Conservation (phyloP, 108 stramenopile species). For the Schizochytrium sp. region DNA sequence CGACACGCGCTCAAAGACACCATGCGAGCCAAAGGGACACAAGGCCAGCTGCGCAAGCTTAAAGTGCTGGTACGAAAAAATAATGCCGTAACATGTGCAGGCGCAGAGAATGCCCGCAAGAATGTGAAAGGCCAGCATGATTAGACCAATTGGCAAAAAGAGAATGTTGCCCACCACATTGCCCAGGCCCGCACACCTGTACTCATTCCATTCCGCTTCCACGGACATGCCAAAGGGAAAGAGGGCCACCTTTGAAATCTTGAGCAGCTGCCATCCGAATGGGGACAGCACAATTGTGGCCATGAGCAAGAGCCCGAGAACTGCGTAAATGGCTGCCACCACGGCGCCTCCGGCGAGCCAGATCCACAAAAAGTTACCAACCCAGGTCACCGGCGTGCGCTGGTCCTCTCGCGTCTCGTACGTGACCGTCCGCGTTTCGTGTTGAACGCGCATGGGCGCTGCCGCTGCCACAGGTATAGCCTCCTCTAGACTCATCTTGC, state of each 20-base stretch:
- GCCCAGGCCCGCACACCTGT: not conserved
- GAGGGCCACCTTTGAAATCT: not conserved
- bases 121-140: not conserved
- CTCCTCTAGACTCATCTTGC: not conserved
- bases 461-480: not conserved
- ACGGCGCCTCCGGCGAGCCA: constrained; percentile 13
- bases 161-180: not conserved
- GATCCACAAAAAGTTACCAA: not conserved
- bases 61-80: not conserved
- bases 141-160: not conserved
- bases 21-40: not conserved
- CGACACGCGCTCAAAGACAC: not conserved
- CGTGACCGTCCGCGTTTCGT: not conserved
- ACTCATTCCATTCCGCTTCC: not conserved
- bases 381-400: not conserved
- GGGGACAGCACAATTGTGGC: not conserved
- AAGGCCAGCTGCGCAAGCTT: not conserved
- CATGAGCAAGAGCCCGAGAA: not conserved
- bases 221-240: constrained; percentile 5
- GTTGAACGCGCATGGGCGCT: not conserved
- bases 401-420: not conserved
- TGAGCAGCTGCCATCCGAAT: constrained; percentile 3
- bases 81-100: constrained; percentile 7
- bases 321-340: not conserved
- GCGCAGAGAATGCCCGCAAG: not conserved